A percentile compares a stretch with the other conserved stretches of the same genome.
phyloP scores from a whole-genome alignment of 805 yeast genomes.

The Yamadazyma laniorum region DNA sequence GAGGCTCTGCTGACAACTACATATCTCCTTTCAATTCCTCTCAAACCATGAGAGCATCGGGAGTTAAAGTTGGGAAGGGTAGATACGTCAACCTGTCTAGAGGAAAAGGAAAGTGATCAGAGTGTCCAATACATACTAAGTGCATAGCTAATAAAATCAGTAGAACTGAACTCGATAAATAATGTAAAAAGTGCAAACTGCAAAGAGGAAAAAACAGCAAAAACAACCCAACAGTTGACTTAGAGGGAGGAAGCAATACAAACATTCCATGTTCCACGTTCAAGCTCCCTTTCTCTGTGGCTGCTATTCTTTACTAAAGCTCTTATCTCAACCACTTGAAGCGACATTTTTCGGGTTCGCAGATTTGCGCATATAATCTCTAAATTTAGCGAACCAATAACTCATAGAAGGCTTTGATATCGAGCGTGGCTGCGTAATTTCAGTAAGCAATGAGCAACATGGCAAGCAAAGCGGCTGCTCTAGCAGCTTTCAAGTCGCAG shows the following conservation, averaged over 20 bases:
- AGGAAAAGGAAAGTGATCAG: conserved; percentile 17
- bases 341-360: no score
- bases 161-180: not conserved
- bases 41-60: conserved; percentile 44
- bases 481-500: conserved; percentile 37
- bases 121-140: no score
- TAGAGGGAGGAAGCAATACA: no score
- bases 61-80: conserved; percentile 83
- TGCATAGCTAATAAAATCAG: not conserved
- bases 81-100: conserved; percentile 71
- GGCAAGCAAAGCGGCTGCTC: conserved; percentile 43
- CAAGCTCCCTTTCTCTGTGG: no score
- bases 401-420: no score
- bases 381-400: no score
- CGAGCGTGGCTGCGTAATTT: no score
- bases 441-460: conserved; percentile 9
- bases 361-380: no score
- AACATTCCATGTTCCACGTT: no score
- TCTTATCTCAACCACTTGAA: no score
- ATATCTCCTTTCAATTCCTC: conserved; percentile 76
- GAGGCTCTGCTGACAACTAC: conserved; percentile 85
- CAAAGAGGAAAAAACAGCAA: not conserved
- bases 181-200: no score
- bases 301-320: no score
- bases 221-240: not conserved